Evolutionary conservation across 257 asterid species (phyloP), one percentile per base, ranked within the genome.

Genomic region (Mentha longifolia): DNA sequence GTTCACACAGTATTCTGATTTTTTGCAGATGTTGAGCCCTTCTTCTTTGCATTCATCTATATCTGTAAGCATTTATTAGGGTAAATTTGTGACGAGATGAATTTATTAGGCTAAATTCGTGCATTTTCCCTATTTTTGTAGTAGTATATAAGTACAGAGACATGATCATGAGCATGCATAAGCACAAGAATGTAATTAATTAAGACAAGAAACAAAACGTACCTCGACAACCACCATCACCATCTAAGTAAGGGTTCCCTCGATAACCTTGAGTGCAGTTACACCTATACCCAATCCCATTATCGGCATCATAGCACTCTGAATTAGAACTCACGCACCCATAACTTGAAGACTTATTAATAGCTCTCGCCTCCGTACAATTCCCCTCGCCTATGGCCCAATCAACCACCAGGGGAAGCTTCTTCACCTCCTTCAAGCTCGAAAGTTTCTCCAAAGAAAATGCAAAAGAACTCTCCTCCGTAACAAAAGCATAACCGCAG

Each of bases 141-240:
- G n/a, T n/a, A n/a, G n/a, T n/a, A n/a, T n/a, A n/a, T n/a, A n/a
- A n/a, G n/a, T n/a, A n/a, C n/a, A n/a, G n/a, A n/a, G n/a, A n/a
- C n/a, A n/a, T n/a, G n/a, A n/a, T n/a, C n/a, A n/a, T n/a, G n/a
- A n/a, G n/a, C n/a, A n/a, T n/a, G n/a, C n/a, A n/a, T n/a, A n/a
- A n/a, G n/a, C n/a, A n/a, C n/a, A n/a, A n/a, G n/a, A n/a, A n/a
- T n/a, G n/a, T n/a, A n/a, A n/a, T n/a, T n/a, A n/a, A n/a, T n/a
- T n/a, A n/a, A n/a, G n/a, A n/a, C n/a, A n/a, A n/a, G n/a, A 1
- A 25, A 1, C 1, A 25, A 0, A 2, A 45, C 20, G 13, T 60
- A 85, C 91, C 88, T 62, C 15, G 59, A 72, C 87, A 86, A 9
- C 85, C 86, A 56, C 12, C n/a, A n/a, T n/a, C n/a, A n/a, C n/a